A percentile compares a stretch with the other conserved stretches of the same genome.
phyloP scores from a whole-genome alignment of 495 filamentous ascomycete species.

The Pyrenula massariospora region DNA sequence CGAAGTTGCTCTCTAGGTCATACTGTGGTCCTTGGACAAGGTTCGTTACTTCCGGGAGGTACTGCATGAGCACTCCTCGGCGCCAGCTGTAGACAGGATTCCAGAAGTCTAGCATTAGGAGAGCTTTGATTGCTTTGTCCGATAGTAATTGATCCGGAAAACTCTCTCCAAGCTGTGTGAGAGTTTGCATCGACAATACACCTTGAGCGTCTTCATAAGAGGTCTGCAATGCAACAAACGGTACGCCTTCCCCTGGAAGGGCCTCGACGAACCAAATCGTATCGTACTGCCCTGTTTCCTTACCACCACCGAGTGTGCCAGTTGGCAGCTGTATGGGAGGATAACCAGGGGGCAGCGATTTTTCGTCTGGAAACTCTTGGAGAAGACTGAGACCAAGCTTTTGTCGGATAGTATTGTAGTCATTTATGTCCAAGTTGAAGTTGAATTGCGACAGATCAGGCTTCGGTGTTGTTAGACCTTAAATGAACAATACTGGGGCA shows the following conservation, averaged over 20 bases:
- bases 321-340: background rate
- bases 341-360: background rate
- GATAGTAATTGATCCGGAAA: no score
- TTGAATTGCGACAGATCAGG: no score
- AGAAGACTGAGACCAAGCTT: background rate
- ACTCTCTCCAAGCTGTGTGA: background rate
- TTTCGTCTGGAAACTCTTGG: background rate
- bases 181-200: background rate
- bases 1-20: conserved; percentile 3
- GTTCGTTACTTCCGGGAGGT: conserved; percentile 3
- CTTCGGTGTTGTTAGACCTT: no score
- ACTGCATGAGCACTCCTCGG: conserved; percentile 5
- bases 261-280: background rate
- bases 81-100: conserved; percentile 6
- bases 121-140: background rate
- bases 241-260: background rate
- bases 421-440: background rate
- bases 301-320: conserved; percentile 1
- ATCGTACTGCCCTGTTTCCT: background rate
- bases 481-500: no score
- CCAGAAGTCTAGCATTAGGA: conserved; percentile 5
- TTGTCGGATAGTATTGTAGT: background rate
- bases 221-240: background rate
- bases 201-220: conserved; percentile 1
- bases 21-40: background rate